Base-by-base conservation (phyloP, 192 early-diverging fungal species). In the Backusella psychrophila region DNA sequence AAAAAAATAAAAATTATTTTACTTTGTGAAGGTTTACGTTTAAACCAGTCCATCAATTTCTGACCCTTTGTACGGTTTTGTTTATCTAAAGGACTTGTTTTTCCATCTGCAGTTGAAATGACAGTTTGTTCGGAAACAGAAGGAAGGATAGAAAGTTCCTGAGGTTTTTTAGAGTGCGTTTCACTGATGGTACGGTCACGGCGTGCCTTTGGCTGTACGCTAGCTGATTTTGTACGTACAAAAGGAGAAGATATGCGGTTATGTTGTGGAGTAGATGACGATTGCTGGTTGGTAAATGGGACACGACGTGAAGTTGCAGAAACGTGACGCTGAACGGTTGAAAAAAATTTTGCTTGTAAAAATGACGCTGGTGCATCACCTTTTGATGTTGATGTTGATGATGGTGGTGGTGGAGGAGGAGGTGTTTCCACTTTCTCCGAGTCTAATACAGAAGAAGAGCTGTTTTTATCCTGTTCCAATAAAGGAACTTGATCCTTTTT, bases 1-100 rank as follows among this genome's bases (percentile, higher is more conserved):
- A 29, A 29, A 29, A 29, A 70, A 70, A 70, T 17, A 70, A 42
- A 44, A 70, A 49, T 21, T 15, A 11, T 26, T 7, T 41, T 71
- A 71, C 70, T 71, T 14, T 71, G 70, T 70, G 69, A 71, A 6
- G 85, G 86, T 66, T 88, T 88, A 77, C 90, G 84, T 53, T 90
- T 87, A 42, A 94, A 87, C 93, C 93, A 94, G 66, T 89, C 90
- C 83, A 91, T 91, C 26, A 94, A 84, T 35, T 89, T 91, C 70
- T 89, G 88, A 1, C 89, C 90, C 1, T 90, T 78, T 56, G 84
- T 84, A 35, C 74, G 75, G 26, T 68, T 74, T 2, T 70, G 65
- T 35, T 68, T 68, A 68, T 68, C 66, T 3, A 63, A 63, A 63
- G 29, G 29, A 36, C 3, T 6, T 1, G 66, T 66, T 35, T 72